phyloP scores from a whole-genome alignment of 345 rosid genomes.

The Hypericum perforatum region DNA sequence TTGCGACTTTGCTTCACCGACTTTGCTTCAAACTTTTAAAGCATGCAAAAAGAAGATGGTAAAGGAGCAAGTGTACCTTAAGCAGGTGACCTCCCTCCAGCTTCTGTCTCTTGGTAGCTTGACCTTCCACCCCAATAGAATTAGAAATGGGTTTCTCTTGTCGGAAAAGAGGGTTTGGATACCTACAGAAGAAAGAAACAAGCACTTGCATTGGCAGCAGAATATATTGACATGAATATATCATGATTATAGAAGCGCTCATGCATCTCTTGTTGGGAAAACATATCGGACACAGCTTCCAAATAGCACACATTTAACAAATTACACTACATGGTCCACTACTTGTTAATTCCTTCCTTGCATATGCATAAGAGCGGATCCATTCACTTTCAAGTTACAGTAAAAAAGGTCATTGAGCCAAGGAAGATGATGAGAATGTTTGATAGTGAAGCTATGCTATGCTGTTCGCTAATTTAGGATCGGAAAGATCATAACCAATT shows the following conservation, averaged over 20 bases:
- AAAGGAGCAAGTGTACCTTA: constrained; percentile 37
- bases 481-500: not conserved
- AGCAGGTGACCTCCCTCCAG: constrained; percentile 71
- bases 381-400: too few relatives aligned
- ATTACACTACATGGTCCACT: not conserved
- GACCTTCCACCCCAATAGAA: constrained; percentile 53
- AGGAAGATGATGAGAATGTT: too few relatives aligned
- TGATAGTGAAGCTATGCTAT: too few relatives aligned
- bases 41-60: constrained; percentile 3
- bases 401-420: too few relatives aligned
- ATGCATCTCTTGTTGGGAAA: too few relatives aligned
- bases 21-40: constrained; percentile 7
- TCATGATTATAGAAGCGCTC: too few relatives aligned
- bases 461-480: too few relatives aligned
- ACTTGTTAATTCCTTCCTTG: too few relatives aligned
- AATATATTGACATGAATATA: too few relatives aligned
- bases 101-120: constrained; percentile 93
- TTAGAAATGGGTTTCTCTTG: constrained; percentile 33
- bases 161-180: constrained; percentile 30
- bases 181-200: constrained; percentile 23
- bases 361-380: too few relatives aligned
- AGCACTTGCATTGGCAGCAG: too few relatives aligned
- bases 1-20: constrained; percentile 47
- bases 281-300: too few relatives aligned
- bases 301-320: not conserved